Conservation (phyloP, 306 rosid genomes). For the Sicyos baderoa region DNA sequence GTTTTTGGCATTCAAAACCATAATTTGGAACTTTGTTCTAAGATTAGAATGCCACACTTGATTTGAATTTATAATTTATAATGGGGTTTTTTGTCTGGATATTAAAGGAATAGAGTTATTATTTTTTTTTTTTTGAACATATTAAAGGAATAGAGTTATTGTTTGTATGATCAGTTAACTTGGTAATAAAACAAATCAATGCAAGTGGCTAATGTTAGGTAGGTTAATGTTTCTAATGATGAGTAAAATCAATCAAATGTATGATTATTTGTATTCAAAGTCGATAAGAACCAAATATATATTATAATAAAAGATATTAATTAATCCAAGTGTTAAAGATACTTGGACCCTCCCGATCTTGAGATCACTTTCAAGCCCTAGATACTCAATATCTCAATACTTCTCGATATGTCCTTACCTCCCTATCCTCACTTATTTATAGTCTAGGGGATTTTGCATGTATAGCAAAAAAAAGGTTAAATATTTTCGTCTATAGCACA, state of each 20-base stretch:
- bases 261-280: not conserved
- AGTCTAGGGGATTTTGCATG: no score
- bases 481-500: no score
- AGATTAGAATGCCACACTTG: not conserved
- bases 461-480: no score
- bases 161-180: not conserved
- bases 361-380: no score
- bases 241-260: not conserved
- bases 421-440: no score
- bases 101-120: not conserved
- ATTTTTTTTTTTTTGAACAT: no score
- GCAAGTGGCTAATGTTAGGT: not conserved
- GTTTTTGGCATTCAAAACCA: not conserved
- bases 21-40: conserved; percentile 1
- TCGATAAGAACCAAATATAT: no score
- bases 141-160: not conserved
- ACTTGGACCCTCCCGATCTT: no score
- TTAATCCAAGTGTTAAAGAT: no score
- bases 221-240: not conserved
- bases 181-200: not conserved
- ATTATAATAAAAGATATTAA: no score
- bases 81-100: not conserved
- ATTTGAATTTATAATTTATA: not conserved
- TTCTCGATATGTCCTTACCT: no score
- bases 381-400: no score